These are phyloP conservation scores for Pilaira anomala DNA, from an alignment of 192 early-diverging fungal species.

Conservation along the genomic window DNA sequence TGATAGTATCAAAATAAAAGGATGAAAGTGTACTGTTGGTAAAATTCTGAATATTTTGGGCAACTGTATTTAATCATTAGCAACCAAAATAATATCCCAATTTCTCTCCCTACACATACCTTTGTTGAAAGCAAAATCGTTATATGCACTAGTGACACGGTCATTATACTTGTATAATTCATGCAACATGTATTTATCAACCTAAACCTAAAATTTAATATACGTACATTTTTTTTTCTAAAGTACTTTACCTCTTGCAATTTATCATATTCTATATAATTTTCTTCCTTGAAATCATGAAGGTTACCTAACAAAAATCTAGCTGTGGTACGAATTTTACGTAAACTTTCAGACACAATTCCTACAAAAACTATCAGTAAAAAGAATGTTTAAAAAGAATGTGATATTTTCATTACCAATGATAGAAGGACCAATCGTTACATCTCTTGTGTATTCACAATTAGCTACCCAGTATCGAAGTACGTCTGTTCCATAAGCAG, in stretches of 20 bases:
- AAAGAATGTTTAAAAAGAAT: neutral
- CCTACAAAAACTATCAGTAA: no score
- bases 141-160: constrained; percentile 52
- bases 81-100: neutral
- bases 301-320: constrained; percentile 79
- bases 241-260: constrained; percentile 37
- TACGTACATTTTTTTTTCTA: neutral
- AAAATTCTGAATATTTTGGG: constrained; percentile 64
- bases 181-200: constrained; percentile 63
- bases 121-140: constrained; percentile 59
- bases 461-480: constrained; percentile 74
- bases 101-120: constrained; percentile 30
- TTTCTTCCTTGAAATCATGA: constrained; percentile 47
- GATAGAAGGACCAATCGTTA: constrained; percentile 64
- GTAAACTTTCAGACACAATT: constrained; percentile 60
- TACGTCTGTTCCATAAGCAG: constrained; percentile 72
- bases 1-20: constrained; percentile 79
- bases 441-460: constrained; percentile 72
- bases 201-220: constrained; percentile 2
- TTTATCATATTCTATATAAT: constrained; percentile 48
- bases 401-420: constrained; percentile 37
- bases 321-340: constrained; percentile 72
- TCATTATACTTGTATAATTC: constrained; percentile 63
- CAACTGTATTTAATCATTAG: constrained; percentile 43
- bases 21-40: constrained; percentile 64